These are phyloP conservation scores for Microcyclosporella mali DNA, from an alignment of 2,329 filamentous ascomycete species.

Conservation along the genomic window DNA sequence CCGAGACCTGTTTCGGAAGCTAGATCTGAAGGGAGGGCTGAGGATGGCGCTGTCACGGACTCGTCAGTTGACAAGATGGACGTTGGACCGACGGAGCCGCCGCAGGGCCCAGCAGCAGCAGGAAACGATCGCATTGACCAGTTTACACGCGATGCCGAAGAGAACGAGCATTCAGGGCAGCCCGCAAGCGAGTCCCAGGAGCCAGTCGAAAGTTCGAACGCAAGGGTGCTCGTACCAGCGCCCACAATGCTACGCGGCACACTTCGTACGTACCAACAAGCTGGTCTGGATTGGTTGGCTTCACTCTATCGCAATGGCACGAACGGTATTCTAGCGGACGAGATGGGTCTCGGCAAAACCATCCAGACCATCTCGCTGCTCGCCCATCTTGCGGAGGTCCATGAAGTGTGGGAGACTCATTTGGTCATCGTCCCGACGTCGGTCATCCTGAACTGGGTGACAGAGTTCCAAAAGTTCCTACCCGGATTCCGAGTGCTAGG, in stretches of 20 bases:
- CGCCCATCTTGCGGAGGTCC: conserved; percentile 82
- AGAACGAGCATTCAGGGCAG: neutral
- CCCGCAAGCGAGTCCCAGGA: conserved; percentile 22
- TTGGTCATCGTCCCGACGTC: conserved; percentile 94
- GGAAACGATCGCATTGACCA: neutral
- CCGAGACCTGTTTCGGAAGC: conserved; percentile 17
- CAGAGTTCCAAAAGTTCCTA: conserved; percentile 99
- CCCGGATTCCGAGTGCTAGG: conserved; percentile 97
- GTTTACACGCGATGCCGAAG: neutral
- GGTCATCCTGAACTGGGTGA: conserved; percentile 99
- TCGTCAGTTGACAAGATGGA: neutral
- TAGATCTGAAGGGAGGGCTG: conserved; percentile 12
- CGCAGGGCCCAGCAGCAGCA: conserved; percentile 23
- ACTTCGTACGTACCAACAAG: conserved; percentile 91
- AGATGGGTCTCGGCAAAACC: conserved; percentile 97
- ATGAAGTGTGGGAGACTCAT: conserved; percentile 92
- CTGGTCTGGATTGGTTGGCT: conserved; percentile 94
- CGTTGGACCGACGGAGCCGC: conserved; percentile 14
- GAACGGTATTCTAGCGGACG: conserved; percentile 93
- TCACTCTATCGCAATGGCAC: conserved; percentile 86
- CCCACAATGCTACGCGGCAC: conserved; percentile 75
- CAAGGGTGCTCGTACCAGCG: conserved; percentile 38
- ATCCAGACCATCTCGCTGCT: conserved; percentile 95
- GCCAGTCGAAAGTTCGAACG: conserved; percentile 7
- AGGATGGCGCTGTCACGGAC: conserved; percentile 8